Evolutionary conservation across 78 protist species (phyloP).

Genomic region (Dictyostelium discoideum): dicty_2.7 NC_007088.5:3998501-3999000

Average conservation of each 20-base stretch:
- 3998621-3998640: too few species aligned
- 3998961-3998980: background rate
- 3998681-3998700: conserved; percentile 72
- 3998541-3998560: too few species aligned
- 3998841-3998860: background rate
- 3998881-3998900: background rate
- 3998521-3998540: background rate
- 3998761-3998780: background rate
- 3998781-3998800: background rate
- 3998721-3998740: conserved; percentile 60
- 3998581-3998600: too few species aligned
- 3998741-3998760: background rate
- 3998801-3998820: background rate
- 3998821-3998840: background rate
- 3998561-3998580: too few species aligned
- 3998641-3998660: conserved; percentile 34
- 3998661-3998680: conserved; percentile 67
- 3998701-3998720: conserved; percentile 39
- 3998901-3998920: background rate
- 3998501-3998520: conserved; percentile 61
- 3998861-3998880: too few species aligned
- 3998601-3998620: too few species aligned
- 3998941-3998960: background rate
- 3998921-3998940: background rate
- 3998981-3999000: background rate